A percentile compares a stretch with the other conserved stretches of the same genome.
Conservation (phyloP, 2,329 filamentous ascomycete species). For the Fusarium sp. region DNA sequence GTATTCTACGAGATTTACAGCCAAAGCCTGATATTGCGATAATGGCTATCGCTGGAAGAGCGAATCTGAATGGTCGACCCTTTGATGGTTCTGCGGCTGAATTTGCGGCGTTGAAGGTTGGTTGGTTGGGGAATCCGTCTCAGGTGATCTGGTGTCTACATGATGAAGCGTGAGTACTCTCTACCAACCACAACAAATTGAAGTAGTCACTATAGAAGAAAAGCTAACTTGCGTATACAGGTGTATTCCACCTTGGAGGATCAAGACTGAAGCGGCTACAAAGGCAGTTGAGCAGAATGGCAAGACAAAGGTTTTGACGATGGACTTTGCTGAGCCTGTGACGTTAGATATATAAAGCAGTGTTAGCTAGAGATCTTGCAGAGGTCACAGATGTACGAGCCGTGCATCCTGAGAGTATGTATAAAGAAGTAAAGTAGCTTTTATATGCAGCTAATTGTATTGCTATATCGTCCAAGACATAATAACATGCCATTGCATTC, state of each 20-base stretch:
- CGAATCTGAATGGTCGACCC: neutral
- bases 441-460: too few species aligned
- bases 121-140: neutral
- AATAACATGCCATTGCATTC: too few species aligned
- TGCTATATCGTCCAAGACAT: accelerated
- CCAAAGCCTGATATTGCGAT: neutral
- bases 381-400: accelerated
- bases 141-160: neutral
- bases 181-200: too few species aligned
- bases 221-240: too few species aligned
- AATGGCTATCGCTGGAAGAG: neutral
- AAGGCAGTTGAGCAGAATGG: neutral
- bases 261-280: neutral
- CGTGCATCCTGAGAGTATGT: accelerated
- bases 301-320: neutral
- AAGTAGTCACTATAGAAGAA: too few species aligned
- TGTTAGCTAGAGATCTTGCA: too few species aligned
- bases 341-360: neutral
- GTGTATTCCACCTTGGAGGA: neutral
- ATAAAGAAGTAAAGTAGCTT: accelerated
- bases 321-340: neutral
- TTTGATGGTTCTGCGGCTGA: neutral
- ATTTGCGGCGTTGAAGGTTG: neutral
- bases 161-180: neutral
- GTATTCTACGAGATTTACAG: neutral